These are phyloP conservation scores for Nannochloropsis oceanica DNA, from an alignment of 108 stramenopile species.

Conservation along the genomic window DNA sequence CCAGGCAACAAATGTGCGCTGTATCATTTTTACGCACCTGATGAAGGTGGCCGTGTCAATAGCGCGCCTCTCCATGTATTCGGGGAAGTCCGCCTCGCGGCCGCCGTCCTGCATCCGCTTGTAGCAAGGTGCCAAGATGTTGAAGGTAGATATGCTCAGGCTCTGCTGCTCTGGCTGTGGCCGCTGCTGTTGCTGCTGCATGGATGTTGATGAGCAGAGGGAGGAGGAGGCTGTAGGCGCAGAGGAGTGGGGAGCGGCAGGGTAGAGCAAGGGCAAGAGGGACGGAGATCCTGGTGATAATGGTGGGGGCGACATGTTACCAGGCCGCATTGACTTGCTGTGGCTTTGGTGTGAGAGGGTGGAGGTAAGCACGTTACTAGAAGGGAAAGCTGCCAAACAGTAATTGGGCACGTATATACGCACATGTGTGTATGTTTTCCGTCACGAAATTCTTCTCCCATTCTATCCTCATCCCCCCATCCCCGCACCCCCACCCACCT, in stretches of 20 bases:
- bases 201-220: neutral
- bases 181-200: neutral
- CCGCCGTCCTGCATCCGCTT: neutral
- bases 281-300: neutral
- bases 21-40: neutral
- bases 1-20: no score
- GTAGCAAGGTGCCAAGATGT: neutral
- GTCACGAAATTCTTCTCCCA: no score
- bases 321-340: neutral
- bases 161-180: neutral
- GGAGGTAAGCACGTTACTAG: no score
- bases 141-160: neutral
- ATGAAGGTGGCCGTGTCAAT: neutral
- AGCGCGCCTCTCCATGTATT: neutral
- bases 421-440: no score
- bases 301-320: neutral
- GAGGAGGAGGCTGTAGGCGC: neutral
- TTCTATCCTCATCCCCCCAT: no score
- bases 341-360: no score
- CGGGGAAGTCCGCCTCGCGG: neutral
- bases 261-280: neutral
- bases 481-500: no score
- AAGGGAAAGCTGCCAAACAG: no score
- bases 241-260: neutral
- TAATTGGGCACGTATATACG: no score